phyloP scores from a whole-genome alignment of 78 protist genomes.

The Tieghemostelium lacteum region DNA sequence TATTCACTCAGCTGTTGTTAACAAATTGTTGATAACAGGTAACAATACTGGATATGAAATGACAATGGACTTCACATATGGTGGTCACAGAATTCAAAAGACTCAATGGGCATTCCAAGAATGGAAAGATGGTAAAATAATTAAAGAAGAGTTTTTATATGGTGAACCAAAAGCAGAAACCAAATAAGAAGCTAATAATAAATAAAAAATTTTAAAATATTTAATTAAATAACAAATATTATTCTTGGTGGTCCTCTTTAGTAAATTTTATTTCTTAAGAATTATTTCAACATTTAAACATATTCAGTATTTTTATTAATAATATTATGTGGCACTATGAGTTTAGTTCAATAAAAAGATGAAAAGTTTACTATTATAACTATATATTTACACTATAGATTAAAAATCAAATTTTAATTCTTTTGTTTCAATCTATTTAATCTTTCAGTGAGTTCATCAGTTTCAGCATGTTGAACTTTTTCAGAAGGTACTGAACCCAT shows the following conservation, averaged over 20 bases:
- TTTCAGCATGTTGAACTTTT: slow-evolving; percentile 77
- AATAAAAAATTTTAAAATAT: too few species aligned
- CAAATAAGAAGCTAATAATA: neutral
- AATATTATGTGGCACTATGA: too few species aligned
- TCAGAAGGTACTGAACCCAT: slow-evolving; percentile 77
- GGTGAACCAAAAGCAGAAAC: too few species aligned
- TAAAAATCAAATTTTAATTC: too few species aligned
- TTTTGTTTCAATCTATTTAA: slow-evolving; percentile 71
- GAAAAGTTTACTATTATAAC: too few species aligned
- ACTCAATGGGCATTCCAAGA: slow-evolving; percentile 59
- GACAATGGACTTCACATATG: slow-evolving; percentile 39
- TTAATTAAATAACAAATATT: neutral
- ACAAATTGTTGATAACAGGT: slow-evolving; percentile 1
- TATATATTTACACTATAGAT: too few species aligned
- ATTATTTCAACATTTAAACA: too few species aligned
- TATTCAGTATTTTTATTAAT: too few species aligned
- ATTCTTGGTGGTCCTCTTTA: neutral
- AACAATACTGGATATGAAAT: slow-evolving; percentile 36
- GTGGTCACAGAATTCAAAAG: slow-evolving; percentile 12
- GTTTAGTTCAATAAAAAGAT: too few species aligned
- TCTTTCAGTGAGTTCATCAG: slow-evolving; percentile 78
- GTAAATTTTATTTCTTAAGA: too few species aligned
- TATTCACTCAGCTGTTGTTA: slow-evolving; percentile 11
- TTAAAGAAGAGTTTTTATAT: slow-evolving; percentile 46
- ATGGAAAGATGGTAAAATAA: slow-evolving; percentile 37